A percentile compares a stretch with the other conserved stretches of the same genome.
phyloP scores from a whole-genome alignment of 306 rosid genomes.

The Betula pendula region DNA sequence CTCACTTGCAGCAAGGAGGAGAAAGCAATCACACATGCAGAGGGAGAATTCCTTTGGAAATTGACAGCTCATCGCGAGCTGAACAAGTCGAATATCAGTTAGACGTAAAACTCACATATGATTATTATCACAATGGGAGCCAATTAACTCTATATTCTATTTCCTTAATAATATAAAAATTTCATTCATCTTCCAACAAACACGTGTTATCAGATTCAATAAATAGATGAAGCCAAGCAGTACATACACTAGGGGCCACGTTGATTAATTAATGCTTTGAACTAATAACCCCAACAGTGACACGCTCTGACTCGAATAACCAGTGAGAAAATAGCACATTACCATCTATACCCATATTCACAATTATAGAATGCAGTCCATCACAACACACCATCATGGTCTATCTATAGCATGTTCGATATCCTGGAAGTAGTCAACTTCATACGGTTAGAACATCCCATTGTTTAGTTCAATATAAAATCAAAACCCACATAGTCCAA shows the following conservation, averaged over 20 bases:
- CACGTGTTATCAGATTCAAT: too few relatives aligned
- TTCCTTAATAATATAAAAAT: too few relatives aligned
- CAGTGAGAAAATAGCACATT: too few relatives aligned
- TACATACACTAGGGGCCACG: too few relatives aligned
- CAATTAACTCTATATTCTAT: background rate
- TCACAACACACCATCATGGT: background rate
- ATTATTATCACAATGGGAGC: background rate
- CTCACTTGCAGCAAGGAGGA: background rate
- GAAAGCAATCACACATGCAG: background rate
- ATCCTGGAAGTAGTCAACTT: too few relatives aligned
- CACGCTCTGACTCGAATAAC: too few relatives aligned
- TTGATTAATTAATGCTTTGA: too few relatives aligned
- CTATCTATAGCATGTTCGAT: background rate
- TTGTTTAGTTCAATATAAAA: background rate
- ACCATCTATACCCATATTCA: background rate
- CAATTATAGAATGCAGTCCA: background rate
- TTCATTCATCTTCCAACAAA: too few relatives aligned
- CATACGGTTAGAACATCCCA: background rate
- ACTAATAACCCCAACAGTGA: too few relatives aligned
- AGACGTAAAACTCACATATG: background rate
- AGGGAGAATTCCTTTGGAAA: background rate
- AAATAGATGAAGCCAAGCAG: too few relatives aligned
- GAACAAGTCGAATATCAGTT: background rate
- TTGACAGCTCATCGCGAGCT: background rate
- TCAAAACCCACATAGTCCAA: background rate